Percentiles rank a stretch among this genome's conserved stretches.
Conservation (phyloP, 495 filamentous ascomycete genomes). For the Neurospora sp. region DNA sequence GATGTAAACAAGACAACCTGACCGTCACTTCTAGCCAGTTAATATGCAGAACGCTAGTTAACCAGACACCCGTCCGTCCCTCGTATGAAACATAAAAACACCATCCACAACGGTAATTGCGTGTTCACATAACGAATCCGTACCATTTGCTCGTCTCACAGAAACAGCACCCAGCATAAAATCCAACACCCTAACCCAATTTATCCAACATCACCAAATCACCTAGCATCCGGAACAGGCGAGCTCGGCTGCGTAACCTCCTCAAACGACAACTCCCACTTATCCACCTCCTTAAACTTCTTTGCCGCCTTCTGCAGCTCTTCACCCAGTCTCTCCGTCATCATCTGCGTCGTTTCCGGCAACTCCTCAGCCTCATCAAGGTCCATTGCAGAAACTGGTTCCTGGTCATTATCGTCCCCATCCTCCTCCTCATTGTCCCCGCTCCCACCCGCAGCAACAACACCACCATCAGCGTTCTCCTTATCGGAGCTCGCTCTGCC, state of each 20-base stretch:
- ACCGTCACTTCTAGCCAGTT: background rate
- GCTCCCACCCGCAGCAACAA: conserved; percentile 6
- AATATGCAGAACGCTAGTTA: conserved; percentile 5
- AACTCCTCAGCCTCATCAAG: conserved; percentile 5
- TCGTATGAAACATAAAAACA: background rate
- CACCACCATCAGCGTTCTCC: conserved; percentile 24
- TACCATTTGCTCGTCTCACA: too few species aligned
- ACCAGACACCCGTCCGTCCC: background rate
- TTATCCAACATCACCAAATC: conserved; percentile 1
- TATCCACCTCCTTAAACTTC: conserved; percentile 43
- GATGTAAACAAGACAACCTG: background rate
- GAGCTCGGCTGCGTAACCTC: conserved; percentile 27
- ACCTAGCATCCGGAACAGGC: conserved; percentile 24
- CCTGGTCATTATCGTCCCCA: conserved; percentile 12
- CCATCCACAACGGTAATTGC: background rate
- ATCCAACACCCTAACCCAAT: background rate
- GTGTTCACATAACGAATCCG: background rate
- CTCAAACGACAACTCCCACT: conserved; percentile 40
- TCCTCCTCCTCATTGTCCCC: conserved; percentile 5
- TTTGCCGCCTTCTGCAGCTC: conserved; percentile 36
- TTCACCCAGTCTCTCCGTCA: conserved; percentile 22
- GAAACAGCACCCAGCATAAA: background rate
- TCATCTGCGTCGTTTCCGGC: conserved; percentile 16
- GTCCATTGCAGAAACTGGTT: background rate
- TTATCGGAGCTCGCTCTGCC: conserved; percentile 23